Conservation (phyloP, 441 rosid species). For the Pelargonium citronellum region DNA sequence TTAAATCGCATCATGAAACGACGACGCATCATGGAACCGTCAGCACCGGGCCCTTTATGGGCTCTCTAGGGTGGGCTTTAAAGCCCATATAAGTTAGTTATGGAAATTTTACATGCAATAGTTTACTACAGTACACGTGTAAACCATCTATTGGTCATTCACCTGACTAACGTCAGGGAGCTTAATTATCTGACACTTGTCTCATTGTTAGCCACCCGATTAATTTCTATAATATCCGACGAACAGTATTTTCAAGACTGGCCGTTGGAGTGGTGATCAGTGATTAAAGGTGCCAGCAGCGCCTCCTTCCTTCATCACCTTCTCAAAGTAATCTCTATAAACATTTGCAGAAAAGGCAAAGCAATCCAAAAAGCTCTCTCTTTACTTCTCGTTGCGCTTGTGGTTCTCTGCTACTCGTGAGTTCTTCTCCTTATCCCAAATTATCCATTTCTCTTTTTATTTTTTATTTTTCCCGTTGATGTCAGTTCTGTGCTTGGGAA, state of each 20-base stretch:
- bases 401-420: background rate
- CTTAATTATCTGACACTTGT: constrained; percentile 10
- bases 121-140: background rate
- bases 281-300: constrained; percentile 19
- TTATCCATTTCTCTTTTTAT: background rate
- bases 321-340: constrained; percentile 7
- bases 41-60: background rate
- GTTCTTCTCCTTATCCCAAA: background rate
- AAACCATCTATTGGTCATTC: background rate
- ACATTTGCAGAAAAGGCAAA: background rate
- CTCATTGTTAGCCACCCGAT: constrained; percentile 27
- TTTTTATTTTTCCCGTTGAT: background rate
- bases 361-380: background rate
- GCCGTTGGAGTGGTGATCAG: constrained; percentile 27
- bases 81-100: too few species aligned
- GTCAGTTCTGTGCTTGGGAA: background rate
- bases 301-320: constrained; percentile 21
- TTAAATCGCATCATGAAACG: background rate
- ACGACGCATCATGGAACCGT: background rate
- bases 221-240: constrained; percentile 27
- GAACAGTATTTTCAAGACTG: constrained; percentile 26
- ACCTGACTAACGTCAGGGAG: background rate
- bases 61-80: background rate
- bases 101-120: too few species aligned
- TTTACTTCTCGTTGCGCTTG: background rate